Evolutionary conservation across 2,329 filamentous ascomycete genomes (phyloP).

Genomic region (Thermothelomyces thermophilus): DNA sequence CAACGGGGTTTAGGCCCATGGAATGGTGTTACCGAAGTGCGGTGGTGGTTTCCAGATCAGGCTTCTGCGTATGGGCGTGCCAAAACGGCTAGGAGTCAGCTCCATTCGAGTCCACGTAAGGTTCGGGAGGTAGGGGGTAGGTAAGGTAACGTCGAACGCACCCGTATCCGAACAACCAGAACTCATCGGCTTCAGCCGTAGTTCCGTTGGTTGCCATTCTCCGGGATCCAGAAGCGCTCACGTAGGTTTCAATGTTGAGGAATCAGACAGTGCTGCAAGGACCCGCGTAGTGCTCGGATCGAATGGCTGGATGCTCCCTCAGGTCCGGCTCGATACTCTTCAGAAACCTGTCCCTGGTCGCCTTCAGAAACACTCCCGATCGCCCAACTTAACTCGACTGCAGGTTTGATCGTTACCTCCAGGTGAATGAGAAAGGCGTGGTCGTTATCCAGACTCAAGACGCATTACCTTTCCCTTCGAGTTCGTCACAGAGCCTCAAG

Average conservation of each 20-base stretch:
- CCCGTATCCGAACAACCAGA: conserved; percentile 98
- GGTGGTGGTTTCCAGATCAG: conserved; percentile 98
- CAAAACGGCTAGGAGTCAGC: conserved; percentile 2
- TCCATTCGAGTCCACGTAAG: neutral
- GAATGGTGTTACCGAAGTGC: conserved; percentile 64
- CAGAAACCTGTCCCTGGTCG: neutral
- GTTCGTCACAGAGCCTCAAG: conserved; percentile 2
- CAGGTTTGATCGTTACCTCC: conserved; percentile 15
- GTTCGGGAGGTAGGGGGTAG: no score
- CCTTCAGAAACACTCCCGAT: neutral
- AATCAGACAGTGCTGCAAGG: neutral
- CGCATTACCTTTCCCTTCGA: neutral
- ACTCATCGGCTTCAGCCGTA: conserved; percentile 49
- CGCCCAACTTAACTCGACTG: neutral
- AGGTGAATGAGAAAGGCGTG: conserved; percentile 16
- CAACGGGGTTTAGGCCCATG: neutral
- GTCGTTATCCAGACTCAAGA: neutral
- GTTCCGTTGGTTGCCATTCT: conserved; percentile 34
- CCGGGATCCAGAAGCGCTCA: neutral
- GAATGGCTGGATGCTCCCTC: no score
- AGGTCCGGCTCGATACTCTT: neutral
- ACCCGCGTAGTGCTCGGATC: no score
- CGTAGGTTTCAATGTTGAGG: no score
- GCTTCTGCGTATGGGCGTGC: conserved; percentile 50
- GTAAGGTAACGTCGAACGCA: conserved; percentile 32